phyloP scores from a whole-genome alignment of 2,329 filamentous ascomycete species.

The Claviceps digitariae region DNA sequence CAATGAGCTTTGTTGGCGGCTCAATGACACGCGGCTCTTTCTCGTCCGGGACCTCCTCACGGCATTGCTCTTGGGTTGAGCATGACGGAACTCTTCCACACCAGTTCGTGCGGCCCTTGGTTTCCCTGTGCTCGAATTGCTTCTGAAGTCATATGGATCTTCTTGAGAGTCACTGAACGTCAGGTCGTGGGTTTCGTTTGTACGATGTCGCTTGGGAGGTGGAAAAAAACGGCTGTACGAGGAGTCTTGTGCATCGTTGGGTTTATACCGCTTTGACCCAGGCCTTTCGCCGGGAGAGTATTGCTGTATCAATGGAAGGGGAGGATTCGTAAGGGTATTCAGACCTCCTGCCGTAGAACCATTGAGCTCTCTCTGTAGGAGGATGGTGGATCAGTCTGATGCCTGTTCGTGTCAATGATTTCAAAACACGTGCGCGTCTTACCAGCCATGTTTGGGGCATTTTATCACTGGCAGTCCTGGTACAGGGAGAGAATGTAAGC shows the following conservation, averaged over 20 bases:
- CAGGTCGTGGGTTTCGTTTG: not conserved
- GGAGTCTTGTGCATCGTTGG: not conserved
- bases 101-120: not conserved
- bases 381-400: not conserved
- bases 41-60: not conserved
- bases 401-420: not conserved
- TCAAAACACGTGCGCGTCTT: conserved; percentile 2
- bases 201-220: not conserved
- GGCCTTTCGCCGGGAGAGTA: not conserved
- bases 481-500: conserved; percentile 9
- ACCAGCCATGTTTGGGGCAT: conserved; percentile 14
- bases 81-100: not conserved
- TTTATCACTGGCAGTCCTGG: conserved; percentile 11
- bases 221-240: conserved; percentile 1
- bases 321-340: conserved; percentile 4
- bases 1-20: not conserved
- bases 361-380: conserved; percentile 3
- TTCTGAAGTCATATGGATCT: not conserved
- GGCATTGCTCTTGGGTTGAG: not conserved
- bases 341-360: conserved; percentile 1
- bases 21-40: conserved; percentile 13
- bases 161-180: not conserved
- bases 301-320: not conserved
- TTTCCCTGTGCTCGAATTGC: not conserved
- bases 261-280: conserved; percentile 3